Base-by-base conservation (phyloP, 148 eudicot genomes). In the Pharnaceum exiguum region DNA sequence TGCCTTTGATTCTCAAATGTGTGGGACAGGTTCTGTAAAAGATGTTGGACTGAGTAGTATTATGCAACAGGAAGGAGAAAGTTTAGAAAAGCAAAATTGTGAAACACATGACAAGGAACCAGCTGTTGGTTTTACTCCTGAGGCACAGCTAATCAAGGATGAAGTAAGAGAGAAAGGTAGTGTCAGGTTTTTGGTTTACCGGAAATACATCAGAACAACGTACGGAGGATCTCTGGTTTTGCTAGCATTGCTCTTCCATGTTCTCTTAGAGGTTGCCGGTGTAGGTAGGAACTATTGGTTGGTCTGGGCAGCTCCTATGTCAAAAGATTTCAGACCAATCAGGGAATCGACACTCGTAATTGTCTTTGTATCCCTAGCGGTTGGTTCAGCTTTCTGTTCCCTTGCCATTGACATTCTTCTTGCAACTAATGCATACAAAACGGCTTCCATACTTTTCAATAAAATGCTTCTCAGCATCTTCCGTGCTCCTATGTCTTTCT, bases 401-500 rank as follows among this genome's bases (percentile, higher is more conserved):
- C 4, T 62, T 49, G 48, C 6, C 12, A 46, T 48, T 27, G 37
- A 62, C 28, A 5, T 28, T 35, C 66, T 50, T 50, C 8, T 62
- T 23, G 46, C 25, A 2, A 19, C 55, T 8, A 18, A 42, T 32
- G 65, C 43, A 18, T 62, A 62, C 13, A 50, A 10, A 17, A 62
- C 57, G 10, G 56, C 44, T 11, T 48, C 47, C 25, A 36, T 6
- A 6, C 42, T 62, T 16, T 62, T 62, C 57, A 25, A 15, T 10
- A 50, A 50, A 38, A 62, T 62, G 57, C 57, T 35, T 6, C 13
- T 37, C 16, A 48, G 28, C 21, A 15, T 62, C 27, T 49, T 61
- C 12, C 36, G 37, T 17, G 66, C 66, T 16, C 66, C 66, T 13
- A 61, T 61, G 66, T 50, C 57, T 10, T 61, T 49, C 47, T 61